Base-by-base conservation (phyloP, 1,284 basidiomycete genomes). In the Ceratobasidium sp. region DNA sequence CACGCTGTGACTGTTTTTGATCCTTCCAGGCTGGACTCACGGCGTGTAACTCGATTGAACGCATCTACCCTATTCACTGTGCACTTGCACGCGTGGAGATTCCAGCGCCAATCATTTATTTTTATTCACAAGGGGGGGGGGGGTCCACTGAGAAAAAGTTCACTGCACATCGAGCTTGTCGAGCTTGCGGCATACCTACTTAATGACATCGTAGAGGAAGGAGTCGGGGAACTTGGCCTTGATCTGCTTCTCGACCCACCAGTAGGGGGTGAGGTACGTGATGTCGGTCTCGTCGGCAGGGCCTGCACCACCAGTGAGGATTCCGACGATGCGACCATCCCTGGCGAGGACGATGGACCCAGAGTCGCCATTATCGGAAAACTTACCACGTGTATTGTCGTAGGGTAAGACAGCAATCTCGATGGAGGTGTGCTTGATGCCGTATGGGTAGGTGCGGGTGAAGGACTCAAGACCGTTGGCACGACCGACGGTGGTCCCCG, bases 321-420 rank as follows among this genome's bases (percentile, higher is more conserved):
- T 51, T n/a, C 74, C 76, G 51, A 74, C 74, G 29, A 82, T 78
- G 72, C 78, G 79, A 51, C 77, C 76, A 76, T 63, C 74, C 68
- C 75, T 75, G 77, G 81, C 80, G 56, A 68, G 80, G 74, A 83
- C 79, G 19, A 80, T 75, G 1, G 81, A 79, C 54, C 82, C 81
- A 22, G 81, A 82, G 77, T 82, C 81, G n/a, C 81, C 81, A 74
- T 62, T 76, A 22, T 68, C 77, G 31, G 81, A 82, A 75, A 82
- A 82, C 51, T 56, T 76, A 7, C 75, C 78, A 0, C 78, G 80
- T 73, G 80, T 76, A 59, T 73, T 76, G 62, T 79, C 79, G 61
- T 80, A 80, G 58, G 76, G 75, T 53, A 81, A 37, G 64, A 79
- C 77, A 74, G 46, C 58, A 74, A 74, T 75, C 51, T 75, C 76